Percentiles rank a stretch among this genome's conserved stretches.
Conservation (phyloP, 2,329 filamentous ascomycete species). For the Geoglossum cookeanum region DNA sequence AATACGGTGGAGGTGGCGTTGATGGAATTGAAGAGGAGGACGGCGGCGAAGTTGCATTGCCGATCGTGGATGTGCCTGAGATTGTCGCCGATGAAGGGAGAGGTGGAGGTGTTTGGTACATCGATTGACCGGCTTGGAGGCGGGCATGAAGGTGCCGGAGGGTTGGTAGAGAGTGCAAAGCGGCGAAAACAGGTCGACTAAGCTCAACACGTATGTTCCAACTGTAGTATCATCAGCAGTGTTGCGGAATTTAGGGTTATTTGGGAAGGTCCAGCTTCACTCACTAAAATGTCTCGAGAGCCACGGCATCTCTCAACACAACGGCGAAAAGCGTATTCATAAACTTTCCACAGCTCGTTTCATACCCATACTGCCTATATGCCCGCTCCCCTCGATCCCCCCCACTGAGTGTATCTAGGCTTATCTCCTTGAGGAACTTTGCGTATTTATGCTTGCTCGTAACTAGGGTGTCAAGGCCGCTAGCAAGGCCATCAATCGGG, state of each 20-base stretch:
- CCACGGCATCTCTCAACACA: constrained; percentile 34
- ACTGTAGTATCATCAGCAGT: constrained; percentile 16
- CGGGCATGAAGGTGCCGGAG: constrained; percentile 37
- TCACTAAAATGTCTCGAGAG: constrained; percentile 37
- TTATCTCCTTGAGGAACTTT: constrained; percentile 34
- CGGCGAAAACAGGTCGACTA: constrained; percentile 36
- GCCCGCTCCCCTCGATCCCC: constrained; percentile 31
- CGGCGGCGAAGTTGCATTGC: constrained; percentile 2
- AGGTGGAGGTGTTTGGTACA: constrained; percentile 31
- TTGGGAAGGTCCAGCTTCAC: constrained; percentile 9
- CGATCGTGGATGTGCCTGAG: constrained; percentile 5
- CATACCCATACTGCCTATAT: constrained; percentile 28
- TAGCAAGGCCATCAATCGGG: constrained; percentile 37
- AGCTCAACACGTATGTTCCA: constrained; percentile 48
- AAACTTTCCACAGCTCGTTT: constrained; percentile 40
- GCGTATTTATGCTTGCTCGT: constrained; percentile 46
- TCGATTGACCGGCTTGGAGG: constrained; percentile 36
- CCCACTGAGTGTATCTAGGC: constrained; percentile 34
- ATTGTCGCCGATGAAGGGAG: constrained; percentile 19
- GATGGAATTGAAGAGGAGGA: constrained; percentile 12
- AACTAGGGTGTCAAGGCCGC: constrained; percentile 39
- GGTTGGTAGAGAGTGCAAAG: constrained; percentile 33
- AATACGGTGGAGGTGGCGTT: constrained; percentile 9
- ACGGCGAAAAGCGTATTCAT: constrained; percentile 40
- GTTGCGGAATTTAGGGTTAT: background rate